These are phyloP conservation scores for Bocquillonia castaneifolia DNA, from an alignment of 441 rosid genomes.

Conservation along the genomic window DNA sequence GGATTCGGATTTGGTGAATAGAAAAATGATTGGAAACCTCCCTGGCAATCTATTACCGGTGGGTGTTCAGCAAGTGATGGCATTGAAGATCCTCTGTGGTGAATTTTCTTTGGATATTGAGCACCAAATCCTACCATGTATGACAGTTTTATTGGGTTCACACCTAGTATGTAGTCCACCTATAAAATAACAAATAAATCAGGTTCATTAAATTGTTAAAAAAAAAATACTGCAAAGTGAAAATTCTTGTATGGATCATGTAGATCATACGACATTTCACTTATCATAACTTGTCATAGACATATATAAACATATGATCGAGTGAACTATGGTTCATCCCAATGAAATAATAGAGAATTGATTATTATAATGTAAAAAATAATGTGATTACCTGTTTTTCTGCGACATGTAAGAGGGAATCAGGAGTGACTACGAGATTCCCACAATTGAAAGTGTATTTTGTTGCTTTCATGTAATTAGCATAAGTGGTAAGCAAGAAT, in stretches of 20 bases:
- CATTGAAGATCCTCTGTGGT: conserved; percentile 76
- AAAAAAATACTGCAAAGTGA: no score
- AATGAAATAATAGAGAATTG: no score
- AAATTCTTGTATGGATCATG: no score
- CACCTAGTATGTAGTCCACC: conserved; percentile 71
- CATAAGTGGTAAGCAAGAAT: conserved; percentile 71
- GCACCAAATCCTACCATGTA: conserved; percentile 84
- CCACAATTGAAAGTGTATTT: conserved; percentile 60
- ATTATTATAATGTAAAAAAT: not conserved
- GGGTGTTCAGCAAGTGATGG: conserved; percentile 48
- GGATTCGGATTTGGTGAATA: conserved; percentile 57
- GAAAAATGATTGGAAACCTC: conserved; percentile 53
- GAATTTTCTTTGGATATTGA: conserved; percentile 57
- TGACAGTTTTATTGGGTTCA: conserved; percentile 63
- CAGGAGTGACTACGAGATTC: conserved; percentile 43
- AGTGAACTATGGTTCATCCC: no score
- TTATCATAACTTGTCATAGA: no score
- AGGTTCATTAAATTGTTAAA: not conserved
- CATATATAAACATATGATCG: no score
- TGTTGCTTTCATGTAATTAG: conserved; percentile 62
- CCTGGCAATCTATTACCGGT: conserved; percentile 49
- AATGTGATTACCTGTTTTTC: conserved; percentile 47
- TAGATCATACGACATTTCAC: no score
- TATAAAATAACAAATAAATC: conserved; percentile 7
- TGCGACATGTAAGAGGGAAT: conserved; percentile 41